These are phyloP conservation scores for Pseudocercospora fijiensis DNA, from an alignment of 2,329 filamentous ascomycete genomes.

Conservation along the genomic window DNA sequence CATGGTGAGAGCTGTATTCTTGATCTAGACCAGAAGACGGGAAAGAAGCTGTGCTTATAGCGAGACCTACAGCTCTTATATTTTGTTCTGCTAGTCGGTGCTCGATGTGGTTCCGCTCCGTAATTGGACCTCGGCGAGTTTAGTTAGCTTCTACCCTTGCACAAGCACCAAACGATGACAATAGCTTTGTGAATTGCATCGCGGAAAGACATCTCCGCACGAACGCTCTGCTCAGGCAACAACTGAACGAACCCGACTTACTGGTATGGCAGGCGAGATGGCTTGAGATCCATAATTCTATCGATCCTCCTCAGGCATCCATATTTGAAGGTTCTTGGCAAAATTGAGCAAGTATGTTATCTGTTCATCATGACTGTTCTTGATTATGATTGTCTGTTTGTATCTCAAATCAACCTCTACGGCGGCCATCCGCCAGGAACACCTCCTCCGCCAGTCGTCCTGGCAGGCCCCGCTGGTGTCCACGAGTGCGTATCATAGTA, in stretches of 20 bases:
- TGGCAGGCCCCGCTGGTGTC: slow-evolving; percentile 22
- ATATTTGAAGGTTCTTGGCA: neutral
- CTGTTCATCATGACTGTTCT: neutral
- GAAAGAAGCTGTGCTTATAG: neutral
- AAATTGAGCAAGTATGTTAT: neutral
- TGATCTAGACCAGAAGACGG: neutral
- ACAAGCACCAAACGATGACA: neutral
- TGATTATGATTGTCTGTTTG: neutral
- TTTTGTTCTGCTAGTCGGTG: neutral
- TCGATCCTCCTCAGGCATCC: neutral
- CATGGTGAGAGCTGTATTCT: neutral
- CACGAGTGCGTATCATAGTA: slow-evolving; percentile 18
- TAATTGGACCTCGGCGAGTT: neutral
- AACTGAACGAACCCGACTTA: neutral
- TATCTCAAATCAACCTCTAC: neutral
- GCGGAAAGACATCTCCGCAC: neutral
- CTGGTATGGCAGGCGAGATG: neutral
- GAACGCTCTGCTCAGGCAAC: neutral
- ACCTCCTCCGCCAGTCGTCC: slow-evolving; percentile 19
- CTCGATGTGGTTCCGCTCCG: neutral
- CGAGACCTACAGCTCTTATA: neutral
- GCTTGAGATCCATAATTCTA: neutral
- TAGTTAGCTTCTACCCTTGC: neutral
- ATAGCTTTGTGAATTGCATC: neutral
- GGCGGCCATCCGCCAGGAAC: slow-evolving; percentile 19